A percentile compares a stretch with the other conserved stretches of the same genome.
Conservation (phyloP, 1,139 yeast genomes). For the Diutina ranongensis region DNA sequence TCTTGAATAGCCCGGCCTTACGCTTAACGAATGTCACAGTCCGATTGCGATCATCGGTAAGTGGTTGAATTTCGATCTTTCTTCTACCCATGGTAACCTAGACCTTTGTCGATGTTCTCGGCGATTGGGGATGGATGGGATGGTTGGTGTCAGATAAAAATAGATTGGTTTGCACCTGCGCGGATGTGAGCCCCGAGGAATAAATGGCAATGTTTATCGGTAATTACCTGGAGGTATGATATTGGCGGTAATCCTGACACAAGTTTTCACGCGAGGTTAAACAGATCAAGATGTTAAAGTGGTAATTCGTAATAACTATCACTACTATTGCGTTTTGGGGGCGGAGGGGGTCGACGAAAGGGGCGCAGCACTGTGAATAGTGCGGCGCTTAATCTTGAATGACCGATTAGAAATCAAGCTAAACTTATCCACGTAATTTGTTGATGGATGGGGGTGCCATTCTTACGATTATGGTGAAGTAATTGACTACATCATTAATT, state of each 20-base stretch:
- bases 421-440: too few relatives aligned
- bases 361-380: neutral
- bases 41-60: constrained; percentile 78
- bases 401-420: neutral
- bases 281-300: too few relatives aligned
- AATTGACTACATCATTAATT: too few relatives aligned
- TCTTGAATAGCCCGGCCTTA: constrained; percentile 89
- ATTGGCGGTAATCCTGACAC: too few relatives aligned
- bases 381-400: neutral
- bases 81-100: constrained; percentile 79
- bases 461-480: too few relatives aligned
- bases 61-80: constrained; percentile 87
- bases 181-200: neutral
- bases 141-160: neutral
- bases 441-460: too few relatives aligned
- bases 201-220: neutral
- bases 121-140: neutral
- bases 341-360: neutral
- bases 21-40: constrained; percentile 88
- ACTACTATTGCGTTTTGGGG: neutral
- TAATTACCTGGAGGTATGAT: neutral
- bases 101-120: neutral
- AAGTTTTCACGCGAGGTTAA: too few relatives aligned
- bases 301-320: too few relatives aligned
- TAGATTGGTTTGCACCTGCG: neutral